Evolutionary conservation across 148 eudicot genomes (phyloP).

Genomic region (Pouteria glomerata): DNA sequence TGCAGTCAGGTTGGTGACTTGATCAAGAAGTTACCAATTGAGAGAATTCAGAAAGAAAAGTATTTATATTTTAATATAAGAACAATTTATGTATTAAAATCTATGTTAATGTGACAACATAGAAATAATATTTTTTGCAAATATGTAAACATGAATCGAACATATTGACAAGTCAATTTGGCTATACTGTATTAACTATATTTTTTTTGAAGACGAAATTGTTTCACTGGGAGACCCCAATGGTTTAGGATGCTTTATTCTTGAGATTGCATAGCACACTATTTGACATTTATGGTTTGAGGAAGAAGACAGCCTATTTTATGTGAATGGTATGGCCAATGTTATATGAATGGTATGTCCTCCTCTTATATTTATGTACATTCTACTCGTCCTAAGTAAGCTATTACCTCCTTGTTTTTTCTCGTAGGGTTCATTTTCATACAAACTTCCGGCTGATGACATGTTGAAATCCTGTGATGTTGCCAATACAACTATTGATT

Average conservation of each 20-base stretch:
- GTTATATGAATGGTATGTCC: not conserved
- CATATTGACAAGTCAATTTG: too few relatives aligned
- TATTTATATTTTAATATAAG: not conserved
- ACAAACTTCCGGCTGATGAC: slow-evolving; percentile 82
- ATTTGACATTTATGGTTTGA: not conserved
- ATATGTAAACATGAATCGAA: too few relatives aligned
- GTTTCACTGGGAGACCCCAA: too few relatives aligned
- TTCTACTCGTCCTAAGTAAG: not conserved
- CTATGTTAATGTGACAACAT: too few relatives aligned
- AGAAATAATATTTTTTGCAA: too few relatives aligned
- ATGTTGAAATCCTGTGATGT: slow-evolving; percentile 41
- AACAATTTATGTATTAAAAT: too few relatives aligned
- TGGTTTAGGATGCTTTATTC: slow-evolving; percentile 12
- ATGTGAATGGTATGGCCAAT: not conserved
- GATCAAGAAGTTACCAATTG: not conserved
- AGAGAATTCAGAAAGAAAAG: slow-evolving; percentile 5
- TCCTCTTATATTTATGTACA: not conserved
- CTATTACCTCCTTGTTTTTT: not conserved
- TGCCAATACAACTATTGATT: slow-evolving; percentile 38
- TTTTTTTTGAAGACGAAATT: too few relatives aligned
- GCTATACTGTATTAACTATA: too few relatives aligned
- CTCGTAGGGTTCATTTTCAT: slow-evolving; percentile 79
- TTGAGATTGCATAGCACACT: not conserved
- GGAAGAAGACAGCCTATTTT: not conserved
- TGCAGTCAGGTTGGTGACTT: not conserved